phyloP scores from a whole-genome alignment of 495 filamentous ascomycete species.

The Penicillium steckii region DNA sequence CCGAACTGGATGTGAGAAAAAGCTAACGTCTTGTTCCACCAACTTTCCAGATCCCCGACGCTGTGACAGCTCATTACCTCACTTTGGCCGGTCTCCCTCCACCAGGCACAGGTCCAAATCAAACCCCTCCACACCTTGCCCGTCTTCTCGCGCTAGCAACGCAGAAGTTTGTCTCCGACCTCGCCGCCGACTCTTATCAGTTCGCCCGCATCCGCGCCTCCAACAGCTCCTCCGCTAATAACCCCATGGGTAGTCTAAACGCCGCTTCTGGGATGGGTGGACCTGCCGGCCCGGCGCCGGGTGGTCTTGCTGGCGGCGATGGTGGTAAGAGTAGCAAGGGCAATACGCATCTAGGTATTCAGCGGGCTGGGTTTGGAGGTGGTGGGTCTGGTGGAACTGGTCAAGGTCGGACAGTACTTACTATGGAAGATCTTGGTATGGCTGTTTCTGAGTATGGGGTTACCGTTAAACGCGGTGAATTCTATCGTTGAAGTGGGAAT shows the following conservation, averaged over 20 bases:
- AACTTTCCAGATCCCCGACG: constrained; percentile 80
- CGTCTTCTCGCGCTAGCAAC: constrained; percentile 93
- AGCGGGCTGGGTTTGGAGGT: constrained; percentile 87
- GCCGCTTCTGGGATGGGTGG: constrained; percentile 71
- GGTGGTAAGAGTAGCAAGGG: constrained; percentile 61
- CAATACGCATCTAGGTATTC: constrained; percentile 73
- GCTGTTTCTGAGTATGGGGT: constrained; percentile 96
- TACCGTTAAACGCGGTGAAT: constrained; percentile 94
- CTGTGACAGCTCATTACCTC: constrained; percentile 97
- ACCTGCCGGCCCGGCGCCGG: constrained; percentile 51
- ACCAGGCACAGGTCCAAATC: constrained; percentile 72
- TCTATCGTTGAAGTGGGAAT: constrained; percentile 72
- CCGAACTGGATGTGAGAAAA: too few species aligned
- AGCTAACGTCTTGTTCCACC: constrained; percentile 20
- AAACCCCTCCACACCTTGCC: constrained; percentile 82
- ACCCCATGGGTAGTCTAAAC: constrained; percentile 83
- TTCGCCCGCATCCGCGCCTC: constrained; percentile 91
- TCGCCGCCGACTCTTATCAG: constrained; percentile 96
- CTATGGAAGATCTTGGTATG: constrained; percentile 98
- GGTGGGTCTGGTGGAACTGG: constrained; percentile 83
- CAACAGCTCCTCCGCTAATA: constrained; percentile 79
- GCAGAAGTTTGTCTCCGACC: constrained; percentile 96
- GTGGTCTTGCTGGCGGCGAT: constrained; percentile 54
- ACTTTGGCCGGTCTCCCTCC: constrained; percentile 91
- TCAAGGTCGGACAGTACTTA: constrained; percentile 90